phyloP scores from a whole-genome alignment of 371 early-diverging fungal species.

The Mycotypha africana region DNA sequence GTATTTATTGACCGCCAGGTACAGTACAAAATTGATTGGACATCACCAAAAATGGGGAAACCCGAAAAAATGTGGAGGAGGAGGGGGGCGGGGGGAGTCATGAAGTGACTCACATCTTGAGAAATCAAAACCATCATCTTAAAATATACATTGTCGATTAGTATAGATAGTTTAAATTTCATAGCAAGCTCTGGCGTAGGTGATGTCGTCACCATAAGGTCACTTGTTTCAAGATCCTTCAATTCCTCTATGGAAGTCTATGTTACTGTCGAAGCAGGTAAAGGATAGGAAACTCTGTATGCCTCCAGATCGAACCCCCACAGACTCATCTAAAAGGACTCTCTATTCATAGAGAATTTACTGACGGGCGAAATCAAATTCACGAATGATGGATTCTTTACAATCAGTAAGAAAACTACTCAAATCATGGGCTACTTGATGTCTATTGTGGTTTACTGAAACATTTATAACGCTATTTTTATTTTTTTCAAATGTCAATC shows the following conservation, averaged over 20 bases:
- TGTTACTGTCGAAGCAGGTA: conserved; percentile 55
- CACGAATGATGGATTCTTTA: conserved; percentile 61
- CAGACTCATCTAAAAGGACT: background rate
- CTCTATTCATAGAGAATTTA: conserved; percentile 37
- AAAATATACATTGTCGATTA: background rate
- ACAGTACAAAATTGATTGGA: no score
- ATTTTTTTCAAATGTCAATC: background rate
- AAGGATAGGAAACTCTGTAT: no score
- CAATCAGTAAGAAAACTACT: conserved; percentile 32
- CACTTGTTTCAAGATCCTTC: conserved; percentile 52
- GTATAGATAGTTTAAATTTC: conserved; percentile 52
- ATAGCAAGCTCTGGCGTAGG: conserved; percentile 50
- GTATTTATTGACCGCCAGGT: conserved; percentile 60
- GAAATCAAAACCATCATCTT: conserved; percentile 1
- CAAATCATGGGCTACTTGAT: no score
- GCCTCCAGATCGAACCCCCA: no score
- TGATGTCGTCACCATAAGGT: conserved; percentile 55
- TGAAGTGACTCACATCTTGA: conserved; percentile 8
- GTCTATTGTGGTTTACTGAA: no score
- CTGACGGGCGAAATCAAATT: conserved; percentile 51
- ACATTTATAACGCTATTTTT: no score
- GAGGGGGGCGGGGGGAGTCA: no score
- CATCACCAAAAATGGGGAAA: background rate
- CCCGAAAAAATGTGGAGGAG: conserved; percentile 1
- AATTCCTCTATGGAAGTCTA: conserved; percentile 59